Percentiles rank a stretch among this genome's conserved stretches.
These are phyloP conservation scores for Colletotrichum brevisporum DNA, from an alignment of 2,329 filamentous ascomycete genomes.

Conservation along the genomic window DNA sequence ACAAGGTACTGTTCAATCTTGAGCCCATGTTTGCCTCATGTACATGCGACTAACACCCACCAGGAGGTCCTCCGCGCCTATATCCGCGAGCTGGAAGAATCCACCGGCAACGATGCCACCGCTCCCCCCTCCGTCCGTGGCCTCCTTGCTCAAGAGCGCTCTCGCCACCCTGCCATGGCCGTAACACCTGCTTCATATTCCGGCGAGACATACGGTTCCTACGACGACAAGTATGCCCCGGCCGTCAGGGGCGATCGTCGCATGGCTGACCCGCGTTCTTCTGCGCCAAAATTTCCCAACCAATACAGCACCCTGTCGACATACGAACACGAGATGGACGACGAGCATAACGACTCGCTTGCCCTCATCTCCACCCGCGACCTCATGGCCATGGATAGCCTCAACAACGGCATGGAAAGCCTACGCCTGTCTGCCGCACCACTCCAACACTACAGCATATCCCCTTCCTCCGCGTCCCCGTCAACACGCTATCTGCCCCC, in stretches of 20 bases:
- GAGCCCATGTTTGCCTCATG: background rate
- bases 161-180: constrained; percentile 32
- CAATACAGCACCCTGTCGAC: constrained; percentile 44
- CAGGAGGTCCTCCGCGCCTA: constrained; percentile 73
- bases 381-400: constrained; percentile 62
- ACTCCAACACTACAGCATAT: constrained; percentile 53
- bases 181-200: constrained; percentile 24
- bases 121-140: constrained; percentile 66
- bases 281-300: constrained; percentile 25
- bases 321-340: constrained; percentile 58
- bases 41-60: constrained; percentile 40
- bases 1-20: constrained; percentile 64
- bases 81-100: constrained; percentile 71
- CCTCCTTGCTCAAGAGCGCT: constrained; percentile 61
- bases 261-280: constrained; percentile 48
- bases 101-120: constrained; percentile 58
- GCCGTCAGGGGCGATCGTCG: constrained; percentile 56
- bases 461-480: constrained; percentile 51
- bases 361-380: constrained; percentile 69
- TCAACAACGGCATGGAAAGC: constrained; percentile 57
- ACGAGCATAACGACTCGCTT: constrained; percentile 53
- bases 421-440: constrained; percentile 56
- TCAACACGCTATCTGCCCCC: constrained; percentile 50
- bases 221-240: constrained; percentile 57
- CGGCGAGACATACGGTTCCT: constrained; percentile 53